These are phyloP conservation scores for Tylopilus felleus DNA, from an alignment of 768 basidiomycete genomes.

Conservation along the genomic window DNA sequence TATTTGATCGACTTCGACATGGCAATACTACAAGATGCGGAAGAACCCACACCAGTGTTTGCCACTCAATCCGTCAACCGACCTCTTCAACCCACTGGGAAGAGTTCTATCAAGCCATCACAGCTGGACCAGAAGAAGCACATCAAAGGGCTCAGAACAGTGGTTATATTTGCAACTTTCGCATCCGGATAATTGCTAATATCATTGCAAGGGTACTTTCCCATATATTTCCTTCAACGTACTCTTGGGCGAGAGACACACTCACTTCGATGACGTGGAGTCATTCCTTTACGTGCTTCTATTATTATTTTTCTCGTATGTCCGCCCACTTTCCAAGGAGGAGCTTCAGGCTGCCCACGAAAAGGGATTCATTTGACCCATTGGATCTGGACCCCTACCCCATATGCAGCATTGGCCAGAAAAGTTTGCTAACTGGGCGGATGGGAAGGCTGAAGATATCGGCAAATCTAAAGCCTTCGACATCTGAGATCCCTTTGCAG, in stretches of 20 bases:
- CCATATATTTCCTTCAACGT: background rate
- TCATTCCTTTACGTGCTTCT: conserved; percentile 2
- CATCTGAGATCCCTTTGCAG: too few relatives aligned
- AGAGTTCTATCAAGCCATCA: background rate
- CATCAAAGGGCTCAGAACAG: background rate
- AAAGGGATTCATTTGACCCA: conserved; percentile 1
- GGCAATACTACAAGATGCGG: conserved; percentile 1
- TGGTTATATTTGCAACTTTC: background rate
- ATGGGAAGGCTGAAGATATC: too few relatives aligned
- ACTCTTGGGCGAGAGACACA: background rate
- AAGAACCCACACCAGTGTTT: background rate
- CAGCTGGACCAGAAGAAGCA: background rate
- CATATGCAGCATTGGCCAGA: conserved; percentile 11
- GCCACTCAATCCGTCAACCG: background rate
- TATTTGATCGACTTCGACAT: conserved; percentile 34
- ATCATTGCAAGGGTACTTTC: background rate
- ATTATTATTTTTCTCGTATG: conserved; percentile 3
- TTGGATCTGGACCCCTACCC: conserved; percentile 1
- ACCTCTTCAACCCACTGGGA: too few relatives aligned
- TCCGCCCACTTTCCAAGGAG: background rate
- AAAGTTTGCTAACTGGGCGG: background rate
- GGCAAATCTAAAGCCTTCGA: too few relatives aligned
- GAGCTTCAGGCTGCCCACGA: background rate
- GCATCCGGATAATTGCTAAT: background rate
- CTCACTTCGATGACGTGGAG: conserved; percentile 10